Base-by-base conservation (phyloP, 2,329 filamentous ascomycete species). In the Alternaria rosae region DNA sequence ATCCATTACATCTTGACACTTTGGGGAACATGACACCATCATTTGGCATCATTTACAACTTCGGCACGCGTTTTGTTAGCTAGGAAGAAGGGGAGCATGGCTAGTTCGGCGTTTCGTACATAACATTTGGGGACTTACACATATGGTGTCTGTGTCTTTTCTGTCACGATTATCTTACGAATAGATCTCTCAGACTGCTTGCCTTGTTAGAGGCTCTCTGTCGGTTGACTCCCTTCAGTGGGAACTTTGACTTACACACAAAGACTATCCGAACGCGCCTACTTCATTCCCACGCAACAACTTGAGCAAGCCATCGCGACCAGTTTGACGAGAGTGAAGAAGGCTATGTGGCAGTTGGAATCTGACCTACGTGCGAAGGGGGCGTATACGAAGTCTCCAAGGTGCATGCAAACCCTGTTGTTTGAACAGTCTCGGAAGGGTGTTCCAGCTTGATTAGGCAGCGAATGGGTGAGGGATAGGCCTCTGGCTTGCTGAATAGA, bases 41-140 rank as follows among this genome's bases (percentile, higher is more conserved):
- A 50, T 60, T 65, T 61, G 32, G 59, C 47, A 59, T 59, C 35
- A 48, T 35, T 50, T 35, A 42, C 50, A 55, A 59, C 20, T 26
- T 43, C 42, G 48, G 17, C 26, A 52, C 47, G 23, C 17, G 57
- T 57, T 54, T 58, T 50, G 45, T 66, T 66, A 56, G 45, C 56
- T 65, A 60, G 51, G 52, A 21, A 54, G 52, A 21, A 53, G 54
- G 51, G 48, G 54, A 62, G 62, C 62, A 65, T 62, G 54, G 56
- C 38, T 60, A 48, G 57, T 55, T 60, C 42, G 64, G 64, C 64
- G 62, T 67, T 62, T 17, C 30, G 25, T 65, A 48, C 35, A 58
- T 30, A 35, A 48, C 57, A 35, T 47, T 35, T 38, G 28, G 54
- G 42, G 25, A 32, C 21, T 38, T 48, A 45, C 25, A 44, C n/a